Conservation (phyloP, 139 green algal genomes). For the Zygnema circumcarinatum region DNA sequence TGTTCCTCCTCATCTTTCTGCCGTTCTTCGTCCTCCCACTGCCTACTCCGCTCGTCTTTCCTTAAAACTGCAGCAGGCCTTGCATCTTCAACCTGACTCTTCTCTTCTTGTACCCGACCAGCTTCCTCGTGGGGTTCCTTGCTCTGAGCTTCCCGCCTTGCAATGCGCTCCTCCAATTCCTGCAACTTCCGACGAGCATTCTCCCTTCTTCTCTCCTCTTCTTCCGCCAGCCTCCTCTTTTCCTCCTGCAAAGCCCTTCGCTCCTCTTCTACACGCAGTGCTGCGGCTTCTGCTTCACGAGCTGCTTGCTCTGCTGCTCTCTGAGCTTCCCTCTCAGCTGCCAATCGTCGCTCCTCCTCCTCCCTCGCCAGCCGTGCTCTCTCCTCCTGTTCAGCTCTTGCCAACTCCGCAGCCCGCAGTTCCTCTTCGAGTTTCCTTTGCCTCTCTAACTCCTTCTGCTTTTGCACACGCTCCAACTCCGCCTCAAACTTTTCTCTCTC, state of each 20-base stretch:
- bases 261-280: constrained; percentile 41
- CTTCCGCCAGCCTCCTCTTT: constrained; percentile 38
- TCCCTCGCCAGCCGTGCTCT: constrained; percentile 27
- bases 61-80: background rate
- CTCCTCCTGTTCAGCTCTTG: constrained; percentile 50
- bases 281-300: constrained; percentile 23
- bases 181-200: constrained; percentile 50
- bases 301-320: background rate
- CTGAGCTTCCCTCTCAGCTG: constrained; percentile 28
- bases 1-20: background rate
- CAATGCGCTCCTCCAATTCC: constrained; percentile 55
- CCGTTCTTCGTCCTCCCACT: background rate
- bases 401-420: background rate
- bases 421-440: constrained; percentile 49
- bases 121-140: background rate
- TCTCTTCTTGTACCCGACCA: background rate
- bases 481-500: constrained; percentile 59
- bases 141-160: constrained; percentile 17
- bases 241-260: constrained; percentile 27
- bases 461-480: constrained; percentile 54
- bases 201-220: constrained; percentile 52
- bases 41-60: background rate
- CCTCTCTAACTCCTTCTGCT: constrained; percentile 53
- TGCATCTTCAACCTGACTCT: background rate
- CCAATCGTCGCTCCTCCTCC: constrained; percentile 39